These are phyloP conservation scores for Boletus rufocinnamomeus DNA, from an alignment of 768 basidiomycete species.

Conservation along the genomic window DNA sequence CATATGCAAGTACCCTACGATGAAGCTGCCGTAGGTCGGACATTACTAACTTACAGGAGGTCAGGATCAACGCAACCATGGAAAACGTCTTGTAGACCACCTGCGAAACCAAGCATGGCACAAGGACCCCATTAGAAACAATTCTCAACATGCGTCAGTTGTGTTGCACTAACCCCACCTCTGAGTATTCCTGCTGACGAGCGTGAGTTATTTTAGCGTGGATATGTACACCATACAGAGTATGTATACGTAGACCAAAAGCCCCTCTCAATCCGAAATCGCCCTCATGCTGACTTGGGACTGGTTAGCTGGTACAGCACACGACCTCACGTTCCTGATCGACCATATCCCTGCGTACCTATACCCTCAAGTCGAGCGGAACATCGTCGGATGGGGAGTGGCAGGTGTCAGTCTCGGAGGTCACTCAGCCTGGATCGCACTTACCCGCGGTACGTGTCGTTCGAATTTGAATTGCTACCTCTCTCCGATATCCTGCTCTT, in stretches of 20 bases:
- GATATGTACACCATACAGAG: slow-evolving; percentile 38
- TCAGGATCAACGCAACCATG: slow-evolving; percentile 38
- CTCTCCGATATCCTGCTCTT: not conserved
- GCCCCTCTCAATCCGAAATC: not conserved
- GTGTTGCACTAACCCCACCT: not conserved
- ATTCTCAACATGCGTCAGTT: slow-evolving; percentile 34
- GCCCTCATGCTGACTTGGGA: slow-evolving; percentile 3
- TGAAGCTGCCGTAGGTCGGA: not conserved
- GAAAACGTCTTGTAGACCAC: slow-evolving; percentile 28
- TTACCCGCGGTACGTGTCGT: slow-evolving; percentile 44
- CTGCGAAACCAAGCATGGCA: slow-evolving; percentile 30
- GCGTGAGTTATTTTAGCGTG: slow-evolving; percentile 14
- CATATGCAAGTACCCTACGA: slow-evolving; percentile 25
- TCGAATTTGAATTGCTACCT: not conserved
- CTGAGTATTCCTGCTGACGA: slow-evolving; percentile 3
- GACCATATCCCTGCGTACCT: slow-evolving; percentile 76
- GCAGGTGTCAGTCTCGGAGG: slow-evolving; percentile 83
- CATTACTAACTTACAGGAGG: not conserved
- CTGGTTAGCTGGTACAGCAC: slow-evolving; percentile 55
- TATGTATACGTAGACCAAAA: slow-evolving; percentile 8
- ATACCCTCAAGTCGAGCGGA: slow-evolving; percentile 65
- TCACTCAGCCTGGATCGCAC: slow-evolving; percentile 76
- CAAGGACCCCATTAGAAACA: slow-evolving; percentile 23
- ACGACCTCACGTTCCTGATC: slow-evolving; percentile 78
- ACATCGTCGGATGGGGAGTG: slow-evolving; percentile 67